phyloP scores from a whole-genome alignment of 2,329 filamentous ascomycete genomes.

The Ascosphaera apis region DNA sequence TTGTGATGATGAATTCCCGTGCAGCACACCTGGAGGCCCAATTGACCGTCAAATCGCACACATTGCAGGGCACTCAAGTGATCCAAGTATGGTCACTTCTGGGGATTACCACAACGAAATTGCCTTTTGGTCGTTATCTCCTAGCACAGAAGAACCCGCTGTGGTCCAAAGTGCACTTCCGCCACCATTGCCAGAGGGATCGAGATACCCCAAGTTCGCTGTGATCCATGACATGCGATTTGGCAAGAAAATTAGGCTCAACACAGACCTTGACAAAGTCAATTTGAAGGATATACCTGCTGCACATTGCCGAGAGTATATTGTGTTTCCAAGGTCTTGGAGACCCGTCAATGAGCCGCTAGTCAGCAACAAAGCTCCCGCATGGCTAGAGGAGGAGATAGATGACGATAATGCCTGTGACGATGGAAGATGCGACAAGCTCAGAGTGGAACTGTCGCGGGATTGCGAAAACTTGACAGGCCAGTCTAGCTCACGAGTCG shows the following conservation, averaged over 20 bases:
- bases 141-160: slow-evolving; percentile 6
- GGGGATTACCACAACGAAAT: slow-evolving; percentile 12
- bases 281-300: slow-evolving; percentile 91
- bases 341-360: too few species aligned
- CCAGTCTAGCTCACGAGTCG: too few species aligned
- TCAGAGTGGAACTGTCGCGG: too few species aligned
- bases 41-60: too few species aligned
- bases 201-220: too few species aligned
- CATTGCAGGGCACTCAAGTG: too few species aligned
- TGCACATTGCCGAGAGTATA: slow-evolving; percentile 63
- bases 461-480: too few species aligned
- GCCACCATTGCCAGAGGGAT: too few species aligned
- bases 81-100: slow-evolving; percentile 2
- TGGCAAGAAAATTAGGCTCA: slow-evolving; percentile 59
- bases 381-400: slow-evolving; percentile 42
- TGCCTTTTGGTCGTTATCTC: slow-evolving; percentile 13
- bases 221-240: slow-evolving; percentile 76
- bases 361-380: too few species aligned
- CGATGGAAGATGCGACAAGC: slow-evolving; percentile 12
- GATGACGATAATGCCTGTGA: slow-evolving; percentile 25
- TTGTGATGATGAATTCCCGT: too few species aligned
- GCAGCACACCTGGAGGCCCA: too few species aligned
- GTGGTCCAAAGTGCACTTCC: too few species aligned
- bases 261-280: slow-evolving; percentile 78
- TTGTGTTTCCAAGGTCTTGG: slow-evolving; percentile 68